Evolutionary conservation across 2,329 filamentous ascomycete species (phyloP), one percentile per base, ranked within the genome.

Genomic region (Dactylellina cionopaga): DNA sequence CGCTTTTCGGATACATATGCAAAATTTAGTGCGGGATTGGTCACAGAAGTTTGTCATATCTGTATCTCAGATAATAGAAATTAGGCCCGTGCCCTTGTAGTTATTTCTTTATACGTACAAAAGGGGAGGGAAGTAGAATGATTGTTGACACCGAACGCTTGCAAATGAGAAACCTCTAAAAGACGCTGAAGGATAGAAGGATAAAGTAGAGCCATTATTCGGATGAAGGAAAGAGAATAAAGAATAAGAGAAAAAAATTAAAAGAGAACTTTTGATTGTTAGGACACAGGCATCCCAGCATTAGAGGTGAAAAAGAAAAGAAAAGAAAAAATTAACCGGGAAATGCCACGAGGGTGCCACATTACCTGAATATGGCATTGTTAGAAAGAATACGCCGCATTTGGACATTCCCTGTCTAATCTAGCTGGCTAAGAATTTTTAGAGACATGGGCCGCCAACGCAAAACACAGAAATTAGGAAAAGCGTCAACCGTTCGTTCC

Each of bases 401-500:
- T 29, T 9, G 33, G 39, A 33, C n/a, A 54, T 37, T 11, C 15
- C 24, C 29, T 19, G n/a, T 31, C 15, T 33, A 25, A 29, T 9
- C 24, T 58, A 58, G 35, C 52, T 35, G 19, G 22, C 51, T 47
- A 39, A 29, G 22, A 19, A n/a, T 24, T 27, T 29, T 27, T n/a
- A 27, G 25, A 63, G 15, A 56, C 52, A 55, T 43, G 51, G 25
- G 27, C 51, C 29, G 24, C 39, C 51, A 47, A 29, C 43, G 35
- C 62, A 51, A 37, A 9, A 33, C 29, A 43, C 35, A 37, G n/a
- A n/a, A 17, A 44, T 11, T n/a, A 49, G 5, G 31, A 19, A n/a
- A 27, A 9, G 41, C 5, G 4, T 58, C 59, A 71, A 56, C 66
- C 66, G 35, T 71, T 71, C 7, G 66, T 71, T 17, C 66, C 66